These are phyloP conservation scores for Colletotrichum australisinense DNA, from an alignment of 2,329 filamentous ascomycete genomes.

Conservation along the genomic window DNA sequence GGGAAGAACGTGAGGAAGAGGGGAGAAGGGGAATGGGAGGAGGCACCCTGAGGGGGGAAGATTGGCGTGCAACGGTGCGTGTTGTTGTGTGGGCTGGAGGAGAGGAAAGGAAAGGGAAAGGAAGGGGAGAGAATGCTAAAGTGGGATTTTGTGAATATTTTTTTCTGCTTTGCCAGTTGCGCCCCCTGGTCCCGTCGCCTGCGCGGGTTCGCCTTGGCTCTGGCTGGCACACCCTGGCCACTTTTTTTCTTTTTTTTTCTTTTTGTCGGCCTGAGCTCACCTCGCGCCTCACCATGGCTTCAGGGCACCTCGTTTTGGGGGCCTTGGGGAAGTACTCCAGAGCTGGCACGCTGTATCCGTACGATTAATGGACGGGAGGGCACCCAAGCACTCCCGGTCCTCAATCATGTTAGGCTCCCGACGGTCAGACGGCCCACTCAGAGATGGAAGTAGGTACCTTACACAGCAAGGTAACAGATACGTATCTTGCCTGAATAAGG, in stretches of 20 bases:
- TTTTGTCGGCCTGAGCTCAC: slow-evolving; percentile 5
- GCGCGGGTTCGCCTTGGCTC: slow-evolving; percentile 28
- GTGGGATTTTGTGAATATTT: slow-evolving; percentile 37
- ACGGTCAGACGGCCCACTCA: not conserved
- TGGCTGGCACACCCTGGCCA: slow-evolving; percentile 22
- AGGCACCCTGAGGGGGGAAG: slow-evolving; percentile 52
- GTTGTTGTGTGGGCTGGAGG: slow-evolving; percentile 38
- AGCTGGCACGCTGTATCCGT: not conserved
- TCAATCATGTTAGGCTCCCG: no score
- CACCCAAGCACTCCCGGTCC: no score
- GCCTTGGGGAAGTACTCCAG: not conserved
- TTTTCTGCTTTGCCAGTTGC: slow-evolving; percentile 27
- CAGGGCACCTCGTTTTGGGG: not conserved
- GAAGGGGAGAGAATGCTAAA: slow-evolving; percentile 32
- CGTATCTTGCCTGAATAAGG: not conserved
- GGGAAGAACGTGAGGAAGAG: slow-evolving; percentile 44
- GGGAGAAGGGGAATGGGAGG: slow-evolving; percentile 42
- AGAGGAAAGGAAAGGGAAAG: slow-evolving; percentile 31
- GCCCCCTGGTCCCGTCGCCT: slow-evolving; percentile 14
- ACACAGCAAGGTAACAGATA: not conserved
- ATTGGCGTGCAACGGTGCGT: slow-evolving; percentile 59
- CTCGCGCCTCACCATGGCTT: not conserved
- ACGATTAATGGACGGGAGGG: not conserved
- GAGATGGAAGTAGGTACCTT: no score
- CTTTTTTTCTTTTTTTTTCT: slow-evolving; percentile 11